Conservation (phyloP, 176 grass and related monocot species). For the Miscanthus lutarioriparius region DNA sequence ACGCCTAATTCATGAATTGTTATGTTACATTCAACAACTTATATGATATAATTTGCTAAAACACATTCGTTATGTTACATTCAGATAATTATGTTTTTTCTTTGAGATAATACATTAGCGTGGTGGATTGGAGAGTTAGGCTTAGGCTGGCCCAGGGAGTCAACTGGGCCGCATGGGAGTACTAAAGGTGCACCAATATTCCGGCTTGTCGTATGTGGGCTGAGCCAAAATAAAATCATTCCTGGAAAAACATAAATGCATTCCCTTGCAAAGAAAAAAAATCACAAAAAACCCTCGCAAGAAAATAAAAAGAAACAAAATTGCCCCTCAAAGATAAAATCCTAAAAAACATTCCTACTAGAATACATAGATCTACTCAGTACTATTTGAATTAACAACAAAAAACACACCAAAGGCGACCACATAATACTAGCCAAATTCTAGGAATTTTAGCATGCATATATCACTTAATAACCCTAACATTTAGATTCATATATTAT, state of each 20-base stretch:
- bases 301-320: background rate
- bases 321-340: background rate
- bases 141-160: too few species aligned
- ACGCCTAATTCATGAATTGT: too few species aligned
- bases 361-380: background rate
- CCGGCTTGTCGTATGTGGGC: too few species aligned
- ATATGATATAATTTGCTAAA: too few species aligned
- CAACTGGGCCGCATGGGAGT: too few species aligned
- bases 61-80: too few species aligned
- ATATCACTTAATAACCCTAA: background rate
- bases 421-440: background rate
- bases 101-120: too few species aligned
- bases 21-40: too few species aligned
- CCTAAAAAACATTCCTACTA: background rate
- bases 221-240: background rate
- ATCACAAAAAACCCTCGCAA: background rate
- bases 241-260: background rate
- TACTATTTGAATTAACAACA: background rate
- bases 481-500: background rate
- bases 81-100: too few species aligned
- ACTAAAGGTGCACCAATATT: too few species aligned
- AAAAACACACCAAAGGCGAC: background rate
- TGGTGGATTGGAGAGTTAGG: too few species aligned
- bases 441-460: background rate
- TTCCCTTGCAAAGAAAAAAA: background rate